These are phyloP conservation scores for Mortierella sp. DNA, from an alignment of 371 early-diverging fungal species.

Conservation along the genomic window DNA sequence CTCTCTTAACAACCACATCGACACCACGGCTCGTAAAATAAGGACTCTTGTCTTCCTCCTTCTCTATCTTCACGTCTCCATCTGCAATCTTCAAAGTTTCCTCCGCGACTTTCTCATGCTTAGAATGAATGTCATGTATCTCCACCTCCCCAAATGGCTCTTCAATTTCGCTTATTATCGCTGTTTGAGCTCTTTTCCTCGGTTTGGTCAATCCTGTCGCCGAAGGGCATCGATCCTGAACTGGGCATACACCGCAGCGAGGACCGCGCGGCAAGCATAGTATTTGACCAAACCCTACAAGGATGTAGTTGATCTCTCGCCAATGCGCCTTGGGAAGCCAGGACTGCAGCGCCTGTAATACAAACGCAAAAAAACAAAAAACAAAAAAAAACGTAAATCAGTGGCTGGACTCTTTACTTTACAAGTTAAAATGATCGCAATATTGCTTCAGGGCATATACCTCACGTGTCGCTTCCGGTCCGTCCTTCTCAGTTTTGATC, in stretches of 20 bases:
- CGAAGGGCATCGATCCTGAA: constrained; percentile 80
- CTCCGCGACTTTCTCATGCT: not conserved
- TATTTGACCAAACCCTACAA: constrained; percentile 98
- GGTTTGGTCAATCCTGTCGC: constrained; percentile 32
- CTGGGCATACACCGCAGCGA: constrained; percentile 87
- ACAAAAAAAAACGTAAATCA: not conserved
- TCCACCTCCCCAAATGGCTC: constrained; percentile 40
- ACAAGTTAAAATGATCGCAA: not conserved
- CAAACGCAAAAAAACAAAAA: not conserved
- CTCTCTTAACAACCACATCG: constrained; percentile 15
- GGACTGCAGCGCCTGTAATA: constrained; percentile 73
- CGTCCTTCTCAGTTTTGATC: constrained; percentile 76
- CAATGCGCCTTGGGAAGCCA: constrained; percentile 93
- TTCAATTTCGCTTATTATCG: constrained; percentile 23
- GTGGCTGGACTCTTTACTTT: not conserved
- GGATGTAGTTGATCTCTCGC: constrained; percentile 89
- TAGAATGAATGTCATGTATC: constrained; percentile 19
- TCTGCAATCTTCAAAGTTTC: not conserved
- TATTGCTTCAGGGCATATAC: constrained; percentile 55
- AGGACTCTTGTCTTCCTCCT: constrained; percentile 4
- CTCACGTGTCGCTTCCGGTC: constrained; percentile 88
- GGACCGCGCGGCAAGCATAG: constrained; percentile 88
- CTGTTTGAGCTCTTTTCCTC: constrained; percentile 9
- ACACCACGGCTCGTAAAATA: constrained; percentile 9
- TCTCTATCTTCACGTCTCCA: constrained; percentile 10